Evolutionary conservation across 1,284 basidiomycete genomes (phyloP).

Genomic region (Cutaneotrichosporon cyanovorans): DNA sequence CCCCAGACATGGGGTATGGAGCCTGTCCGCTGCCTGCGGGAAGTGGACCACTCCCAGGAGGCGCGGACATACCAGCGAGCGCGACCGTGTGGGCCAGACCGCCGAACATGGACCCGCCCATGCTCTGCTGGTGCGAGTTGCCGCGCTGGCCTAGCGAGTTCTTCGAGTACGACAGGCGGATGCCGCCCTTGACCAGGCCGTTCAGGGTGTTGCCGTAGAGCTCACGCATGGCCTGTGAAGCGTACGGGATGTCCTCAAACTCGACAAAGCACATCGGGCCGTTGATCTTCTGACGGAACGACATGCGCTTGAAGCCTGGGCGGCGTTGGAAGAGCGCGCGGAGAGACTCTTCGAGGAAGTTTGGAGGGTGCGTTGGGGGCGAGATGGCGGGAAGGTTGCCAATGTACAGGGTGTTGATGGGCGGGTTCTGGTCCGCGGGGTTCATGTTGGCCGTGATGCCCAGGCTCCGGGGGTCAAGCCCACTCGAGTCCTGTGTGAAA

Average conservation of each 20-base stretch:
- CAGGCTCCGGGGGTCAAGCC: constrained; percentile 14
- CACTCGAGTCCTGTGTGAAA: constrained; percentile 5
- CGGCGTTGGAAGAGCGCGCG: constrained; percentile 69
- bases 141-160: constrained; percentile 67
- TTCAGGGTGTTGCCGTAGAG: constrained; percentile 85
- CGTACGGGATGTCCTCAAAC: constrained; percentile 83
- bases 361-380: constrained; percentile 57
- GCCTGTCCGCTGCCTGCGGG: not conserved
- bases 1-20: constrained; percentile 4
- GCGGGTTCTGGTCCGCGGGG: constrained; percentile 68
- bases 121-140: constrained; percentile 29
- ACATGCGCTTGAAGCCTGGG: constrained; percentile 81
- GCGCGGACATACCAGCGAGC: constrained; percentile 33
- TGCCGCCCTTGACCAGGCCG: constrained; percentile 88
- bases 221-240: constrained; percentile 76
- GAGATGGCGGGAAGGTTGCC: constrained; percentile 79
- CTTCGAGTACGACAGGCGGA: constrained; percentile 92
- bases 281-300: constrained; percentile 89
- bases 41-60: constrained; percentile 5
- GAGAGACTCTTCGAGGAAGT: constrained; percentile 75
- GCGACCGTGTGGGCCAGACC: constrained; percentile 42
- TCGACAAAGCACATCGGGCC: constrained; percentile 97
- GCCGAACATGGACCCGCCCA: constrained; percentile 32
- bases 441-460: constrained; percentile 43
- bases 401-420: constrained; percentile 91